Percentiles rank a stretch among this genome's conserved stretches.
Conservation (phyloP, 345 rosid genomes). For the Aquilaria sinensis region DNA sequence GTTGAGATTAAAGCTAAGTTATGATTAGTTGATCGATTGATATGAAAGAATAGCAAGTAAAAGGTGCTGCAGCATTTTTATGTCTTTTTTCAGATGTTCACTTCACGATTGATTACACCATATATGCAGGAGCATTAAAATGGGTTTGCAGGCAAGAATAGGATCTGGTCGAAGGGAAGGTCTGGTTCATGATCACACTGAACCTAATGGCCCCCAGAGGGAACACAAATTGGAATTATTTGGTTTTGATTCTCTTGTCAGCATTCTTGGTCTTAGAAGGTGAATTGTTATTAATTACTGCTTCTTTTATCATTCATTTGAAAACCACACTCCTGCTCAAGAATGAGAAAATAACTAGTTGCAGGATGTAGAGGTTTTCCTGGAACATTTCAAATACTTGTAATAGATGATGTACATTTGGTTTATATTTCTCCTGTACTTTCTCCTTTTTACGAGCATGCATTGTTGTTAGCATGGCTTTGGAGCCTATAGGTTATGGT, state of each 20-base stretch:
- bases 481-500: not conserved
- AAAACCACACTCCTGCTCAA: no score
- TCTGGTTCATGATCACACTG: conserved; percentile 30
- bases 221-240: conserved; percentile 78
- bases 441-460: not conserved
- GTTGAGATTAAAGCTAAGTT: no score
- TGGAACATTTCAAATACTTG: not conserved
- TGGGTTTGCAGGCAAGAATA: conserved; percentile 28
- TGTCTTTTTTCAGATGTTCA: not conserved
- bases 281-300: conserved; percentile 12
- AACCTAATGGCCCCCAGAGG: conserved; percentile 39
- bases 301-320: no score
- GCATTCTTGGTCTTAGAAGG: conserved; percentile 94
- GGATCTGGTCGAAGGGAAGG: conserved; percentile 28
- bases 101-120: conserved; percentile 14
- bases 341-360: no score
- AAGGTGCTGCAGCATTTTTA: not conserved
- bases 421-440: no score
- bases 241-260: conserved; percentile 95
- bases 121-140: conserved; percentile 44
- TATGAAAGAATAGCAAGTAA: no score
- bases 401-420: no score
- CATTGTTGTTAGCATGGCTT: not conserved
- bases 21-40: no score
- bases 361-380: not conserved